Evolutionary conservation across 169 alveolate species (phyloP).

Genomic region (Plasmodium billcollinsi): DNA sequence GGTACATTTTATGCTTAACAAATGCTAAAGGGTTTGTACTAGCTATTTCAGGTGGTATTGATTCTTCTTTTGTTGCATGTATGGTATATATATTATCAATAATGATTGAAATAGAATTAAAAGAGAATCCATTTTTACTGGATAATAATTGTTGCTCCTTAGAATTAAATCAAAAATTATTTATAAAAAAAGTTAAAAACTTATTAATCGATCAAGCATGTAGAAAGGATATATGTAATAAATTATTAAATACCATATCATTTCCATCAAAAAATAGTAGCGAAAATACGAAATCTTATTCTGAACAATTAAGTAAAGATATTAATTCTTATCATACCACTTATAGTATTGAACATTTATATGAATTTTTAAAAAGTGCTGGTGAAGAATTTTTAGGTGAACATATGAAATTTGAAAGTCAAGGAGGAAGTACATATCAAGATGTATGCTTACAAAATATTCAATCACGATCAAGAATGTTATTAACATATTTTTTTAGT

Average conservation of each 20-base stretch:
- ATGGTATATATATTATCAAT: conserved; percentile 65
- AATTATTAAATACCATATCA: conserved; percentile 51
- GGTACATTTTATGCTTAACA: conserved; percentile 68
- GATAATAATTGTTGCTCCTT: not conserved
- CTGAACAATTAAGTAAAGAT: conserved; percentile 35
- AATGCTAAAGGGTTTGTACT: conserved; percentile 68
- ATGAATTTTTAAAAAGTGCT: conserved; percentile 35
- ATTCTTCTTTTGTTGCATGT: conserved; percentile 60
- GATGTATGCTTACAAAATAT: conserved; percentile 82
- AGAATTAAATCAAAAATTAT: not conserved
- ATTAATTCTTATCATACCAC: conserved; percentile 54
- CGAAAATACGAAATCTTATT: conserved; percentile 28
- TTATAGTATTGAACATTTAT: conserved; percentile 39
- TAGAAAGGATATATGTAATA: conserved; percentile 44
- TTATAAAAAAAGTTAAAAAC: conserved; percentile 17
- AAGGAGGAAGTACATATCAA: conserved; percentile 59
- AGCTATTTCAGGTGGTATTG: conserved; percentile 77
- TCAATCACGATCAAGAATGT: conserved; percentile 86
- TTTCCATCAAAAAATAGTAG: conserved; percentile 71
- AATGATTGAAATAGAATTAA: conserved; percentile 38
- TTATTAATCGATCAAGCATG: conserved; percentile 39
- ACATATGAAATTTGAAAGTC: conserved; percentile 46
- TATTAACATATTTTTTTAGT: conserved; percentile 84
- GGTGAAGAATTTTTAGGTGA: conserved; percentile 39
- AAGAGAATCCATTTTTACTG: not conserved